These are phyloP conservation scores for Symbiodinium natans DNA, from an alignment of 73 alveolate genomes.

Conservation along the genomic window DNA sequence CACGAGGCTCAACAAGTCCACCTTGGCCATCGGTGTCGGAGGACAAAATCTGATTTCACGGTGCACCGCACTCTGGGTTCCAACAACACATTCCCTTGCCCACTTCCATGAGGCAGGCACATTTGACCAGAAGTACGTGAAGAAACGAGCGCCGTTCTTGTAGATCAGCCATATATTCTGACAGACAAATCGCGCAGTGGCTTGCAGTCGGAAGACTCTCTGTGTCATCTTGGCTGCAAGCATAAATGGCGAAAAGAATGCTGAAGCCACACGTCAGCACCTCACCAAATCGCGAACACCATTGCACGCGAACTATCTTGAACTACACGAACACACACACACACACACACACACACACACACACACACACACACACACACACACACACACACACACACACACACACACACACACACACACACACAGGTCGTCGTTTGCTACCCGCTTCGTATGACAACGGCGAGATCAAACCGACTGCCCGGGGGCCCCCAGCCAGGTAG, in stretches of 20 bases:
- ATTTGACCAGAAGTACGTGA: slow-evolving; percentile 89
- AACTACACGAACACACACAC: too few relatives aligned
- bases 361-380: too few relatives aligned
- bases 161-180: slow-evolving; percentile 76
- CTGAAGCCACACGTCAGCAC: slow-evolving; percentile 81
- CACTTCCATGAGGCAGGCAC: slow-evolving; percentile 15
- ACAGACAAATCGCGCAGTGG: background rate
- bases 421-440: too few relatives aligned
- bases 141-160: slow-evolving; percentile 82
- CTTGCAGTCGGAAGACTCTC: background rate
- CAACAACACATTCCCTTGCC: too few relatives aligned
- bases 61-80: too few relatives aligned
- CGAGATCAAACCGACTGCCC: too few relatives aligned
- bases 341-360: too few relatives aligned
- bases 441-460: too few relatives aligned
- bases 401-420: too few relatives aligned
- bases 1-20: slow-evolving; percentile 80
- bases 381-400: too few relatives aligned
- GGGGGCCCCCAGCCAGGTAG: slow-evolving; percentile 21
- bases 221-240: background rate
- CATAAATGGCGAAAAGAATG: slow-evolving; percentile 78
- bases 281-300: background rate
- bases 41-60: too few relatives aligned
- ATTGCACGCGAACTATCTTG: background rate
- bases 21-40: slow-evolving; percentile 3